A percentile compares a stretch with the other conserved stretches of the same genome.
Conservation (phyloP, 495 filamentous ascomycete species). For the Aspergillus baeticus region DNA sequence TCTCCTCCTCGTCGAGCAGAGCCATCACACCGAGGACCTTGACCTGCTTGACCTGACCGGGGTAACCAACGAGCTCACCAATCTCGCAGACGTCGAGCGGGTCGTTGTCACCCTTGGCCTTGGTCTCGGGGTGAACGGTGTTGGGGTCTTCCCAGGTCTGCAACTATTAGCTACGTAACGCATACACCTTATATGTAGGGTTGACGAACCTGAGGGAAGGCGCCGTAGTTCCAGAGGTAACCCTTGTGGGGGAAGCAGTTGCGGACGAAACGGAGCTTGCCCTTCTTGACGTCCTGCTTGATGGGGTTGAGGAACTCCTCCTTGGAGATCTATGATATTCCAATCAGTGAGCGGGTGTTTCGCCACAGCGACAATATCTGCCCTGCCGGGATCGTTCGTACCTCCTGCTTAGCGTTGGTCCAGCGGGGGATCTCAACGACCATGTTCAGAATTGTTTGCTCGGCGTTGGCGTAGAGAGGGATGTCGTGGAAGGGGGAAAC, state of each 20-base stretch:
- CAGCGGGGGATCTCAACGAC: conserved; percentile 98
- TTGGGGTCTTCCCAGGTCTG: conserved; percentile 99
- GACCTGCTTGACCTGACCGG: conserved; percentile 98
- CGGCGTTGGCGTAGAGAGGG: conserved; percentile 91
- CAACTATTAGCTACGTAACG: conserved; percentile 8
- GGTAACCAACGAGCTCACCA: conserved; percentile 92
- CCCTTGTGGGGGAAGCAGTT: conserved; percentile 99
- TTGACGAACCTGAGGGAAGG: conserved; percentile 87
- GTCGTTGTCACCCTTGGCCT: conserved; percentile 99
- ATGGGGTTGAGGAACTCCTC: conserved; percentile 96
- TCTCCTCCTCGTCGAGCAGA: conserved; percentile 98
- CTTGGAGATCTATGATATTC: conserved; percentile 71
- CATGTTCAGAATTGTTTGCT: conserved; percentile 97
- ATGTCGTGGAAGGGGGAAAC: conserved; percentile 98
- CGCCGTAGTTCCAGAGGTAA: conserved; percentile 99
- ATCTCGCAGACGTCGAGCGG: conserved; percentile 99
- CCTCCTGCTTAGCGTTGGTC: conserved; percentile 99
- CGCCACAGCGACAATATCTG: conserved; percentile 1
- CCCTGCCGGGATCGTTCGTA: conserved; percentile 35
- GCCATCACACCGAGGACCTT: conserved; percentile 99
- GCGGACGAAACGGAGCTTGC: conserved; percentile 84
- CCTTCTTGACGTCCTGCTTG: conserved; percentile 67
- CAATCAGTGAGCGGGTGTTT: conserved; percentile 11
- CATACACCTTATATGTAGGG: background rate
- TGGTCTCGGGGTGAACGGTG: conserved; percentile 93